phyloP scores from a whole-genome alignment of 2,329 filamentous ascomycete genomes.

The Sporothrix dimorphospora region DNA sequence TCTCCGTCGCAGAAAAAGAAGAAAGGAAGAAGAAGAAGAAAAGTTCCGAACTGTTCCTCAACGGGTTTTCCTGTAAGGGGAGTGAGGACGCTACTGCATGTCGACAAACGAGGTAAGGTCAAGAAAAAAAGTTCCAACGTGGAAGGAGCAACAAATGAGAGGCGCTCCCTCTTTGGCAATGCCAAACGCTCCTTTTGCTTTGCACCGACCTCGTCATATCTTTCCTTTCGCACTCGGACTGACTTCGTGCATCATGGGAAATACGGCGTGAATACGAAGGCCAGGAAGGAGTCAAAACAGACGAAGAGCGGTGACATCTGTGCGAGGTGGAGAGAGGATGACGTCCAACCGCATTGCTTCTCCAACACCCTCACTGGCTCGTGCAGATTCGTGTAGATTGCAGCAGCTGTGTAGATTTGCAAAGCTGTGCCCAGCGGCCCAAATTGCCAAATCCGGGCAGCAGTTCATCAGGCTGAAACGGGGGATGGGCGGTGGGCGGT shows the following conservation, averaged over 20 bases:
- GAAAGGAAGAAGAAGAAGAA: not conserved
- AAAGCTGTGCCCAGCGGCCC: not conserved
- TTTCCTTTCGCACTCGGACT: not conserved
- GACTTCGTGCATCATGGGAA: not conserved
- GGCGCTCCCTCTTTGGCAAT: not conserved
- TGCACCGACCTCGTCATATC: too few species aligned
- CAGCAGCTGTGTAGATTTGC: not conserved
- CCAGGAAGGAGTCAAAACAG: not conserved
- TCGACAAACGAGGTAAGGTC: not conserved
- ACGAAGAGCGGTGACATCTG: not conserved
- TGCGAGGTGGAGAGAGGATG: not conserved
- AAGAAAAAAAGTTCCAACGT: not conserved
- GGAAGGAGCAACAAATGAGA: not conserved
- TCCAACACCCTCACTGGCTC: too few species aligned
- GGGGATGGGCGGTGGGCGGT: not conserved
- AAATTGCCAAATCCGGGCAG: not conserved
- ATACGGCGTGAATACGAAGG: not conserved
- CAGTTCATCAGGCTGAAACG: slow-evolving; percentile 16
- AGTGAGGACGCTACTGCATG: not conserved
- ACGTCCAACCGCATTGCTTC: not conserved
- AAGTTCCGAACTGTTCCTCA: not conserved
- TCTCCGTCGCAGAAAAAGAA: not conserved
- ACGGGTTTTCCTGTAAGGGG: slow-evolving; percentile 9
- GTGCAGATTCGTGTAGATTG: not conserved
- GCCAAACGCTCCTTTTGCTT: not conserved